Conservation (phyloP, 2,329 filamentous ascomycete genomes). For the Orbilia oligospora region DNA sequence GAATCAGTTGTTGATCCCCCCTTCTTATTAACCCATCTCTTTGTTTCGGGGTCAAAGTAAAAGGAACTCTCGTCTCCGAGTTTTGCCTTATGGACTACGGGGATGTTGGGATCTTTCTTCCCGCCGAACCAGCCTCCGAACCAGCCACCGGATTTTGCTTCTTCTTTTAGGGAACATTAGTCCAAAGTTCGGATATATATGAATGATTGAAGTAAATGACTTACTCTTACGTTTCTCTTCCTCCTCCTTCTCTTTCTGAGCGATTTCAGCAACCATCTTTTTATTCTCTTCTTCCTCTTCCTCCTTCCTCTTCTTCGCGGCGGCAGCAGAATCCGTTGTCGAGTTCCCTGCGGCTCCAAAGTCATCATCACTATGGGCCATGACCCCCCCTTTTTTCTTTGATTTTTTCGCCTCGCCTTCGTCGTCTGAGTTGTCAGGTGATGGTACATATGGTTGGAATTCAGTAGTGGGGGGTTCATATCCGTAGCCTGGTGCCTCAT, state of each 20-base stretch:
- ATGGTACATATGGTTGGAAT: conserved; percentile 68
- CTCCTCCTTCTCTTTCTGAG: conserved; percentile 74
- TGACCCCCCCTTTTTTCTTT: conserved; percentile 81
- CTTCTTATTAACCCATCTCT: conserved; percentile 99
- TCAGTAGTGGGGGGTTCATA: conserved; percentile 71
- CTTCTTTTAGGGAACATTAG: conserved; percentile 66
- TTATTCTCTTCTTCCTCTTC: conserved; percentile 84
- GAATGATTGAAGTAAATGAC: conserved; percentile 51
- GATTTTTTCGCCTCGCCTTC: conserved; percentile 71
- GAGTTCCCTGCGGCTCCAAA: neutral
- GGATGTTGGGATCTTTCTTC: conserved; percentile 75
- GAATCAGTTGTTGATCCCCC: conserved; percentile 75
- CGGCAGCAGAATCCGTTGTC: conserved; percentile 68
- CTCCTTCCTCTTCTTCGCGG: conserved; percentile 74
- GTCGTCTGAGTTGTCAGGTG: conserved; percentile 71
- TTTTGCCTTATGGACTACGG: conserved; percentile 83
- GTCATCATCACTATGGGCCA: conserved; percentile 83
- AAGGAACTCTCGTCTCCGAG: conserved; percentile 94
- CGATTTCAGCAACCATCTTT: conserved; percentile 86
- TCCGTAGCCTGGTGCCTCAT: conserved; percentile 62
- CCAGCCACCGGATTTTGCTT: conserved; percentile 72
- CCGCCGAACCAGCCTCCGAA: conserved; percentile 86
- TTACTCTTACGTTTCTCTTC: conserved; percentile 71
- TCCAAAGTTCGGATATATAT: conserved; percentile 63
- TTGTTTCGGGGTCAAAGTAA: conserved; percentile 93